Evolutionary conservation across 2,329 filamentous ascomycete genomes (phyloP), one percentile per base, ranked within the genome.

Genomic region (Mollisia scopiformis): DNA sequence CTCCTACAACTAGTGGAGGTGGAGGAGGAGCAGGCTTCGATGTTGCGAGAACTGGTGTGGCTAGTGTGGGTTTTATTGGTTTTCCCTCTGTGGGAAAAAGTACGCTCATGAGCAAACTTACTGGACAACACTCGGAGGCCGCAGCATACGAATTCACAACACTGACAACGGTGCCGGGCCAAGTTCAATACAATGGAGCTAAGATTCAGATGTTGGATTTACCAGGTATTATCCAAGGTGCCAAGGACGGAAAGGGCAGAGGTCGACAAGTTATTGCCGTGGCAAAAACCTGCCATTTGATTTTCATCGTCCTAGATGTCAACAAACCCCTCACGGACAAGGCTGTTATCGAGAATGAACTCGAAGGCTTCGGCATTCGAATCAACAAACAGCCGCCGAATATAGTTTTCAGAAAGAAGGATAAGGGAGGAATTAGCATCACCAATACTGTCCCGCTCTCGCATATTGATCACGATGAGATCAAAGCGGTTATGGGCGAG

Each of bases 321-420:
- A 98, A 98, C 80, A 99, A 99, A 79, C 95, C 95, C 25, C 81
- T 99, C 70, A 96, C 94, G 16, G 95, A 99, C 79, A 99, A 99
- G 82, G 87, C 92, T 63, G 84, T 99, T 65, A 99, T 99, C 73
- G 95, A 99, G 79, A 84, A 87, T 55, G 95, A 99, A 80, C 79
- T 99, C 75, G 95, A 99, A 76, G 95, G 95, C 7, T 99, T 99
- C 72, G 95, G 95, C 33, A 97, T 99, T 74, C 87, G 95, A 59
- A 94, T 98, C 81, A 99, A 99, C 83, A 99, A 98, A 82, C 80
- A 88, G 70, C 95, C 95, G 27, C 95, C 95, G 41, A 99, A 99
- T 76, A 99, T 99, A 72, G 91, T 95, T n/a, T 97, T 97, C 83
- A 96, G 89, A 80, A 99, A 99, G 84, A 99, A 99, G 83, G 95